Conservation (phyloP, 2,329 filamentous ascomycete species). For the Botrytis aclada region DNA sequence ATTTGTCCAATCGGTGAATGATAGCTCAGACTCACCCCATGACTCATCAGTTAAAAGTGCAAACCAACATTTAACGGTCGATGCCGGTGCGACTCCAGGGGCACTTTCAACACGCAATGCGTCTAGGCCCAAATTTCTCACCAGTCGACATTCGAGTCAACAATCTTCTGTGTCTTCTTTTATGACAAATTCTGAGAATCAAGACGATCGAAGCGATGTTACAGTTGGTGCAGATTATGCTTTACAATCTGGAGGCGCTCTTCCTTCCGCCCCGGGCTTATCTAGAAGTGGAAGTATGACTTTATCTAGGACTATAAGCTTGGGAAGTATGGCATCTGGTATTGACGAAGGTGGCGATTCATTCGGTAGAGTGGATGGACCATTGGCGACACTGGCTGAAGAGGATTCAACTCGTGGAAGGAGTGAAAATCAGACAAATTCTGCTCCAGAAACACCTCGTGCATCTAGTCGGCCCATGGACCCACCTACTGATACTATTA, state of each 20-base stretch:
- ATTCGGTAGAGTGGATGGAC: conserved; percentile 42
- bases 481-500: conserved; percentile 80
- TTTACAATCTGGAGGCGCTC: conserved; percentile 75
- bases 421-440: conserved; percentile 42
- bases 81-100: conserved; percentile 49
- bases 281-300: conserved; percentile 51
- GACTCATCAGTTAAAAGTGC: conserved; percentile 39
- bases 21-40: conserved; percentile 35
- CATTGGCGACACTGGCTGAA: conserved; percentile 57
- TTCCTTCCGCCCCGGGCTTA: conserved; percentile 52
- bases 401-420: conserved; percentile 50
- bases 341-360: conserved; percentile 49
- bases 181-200: conserved; percentile 50
- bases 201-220: conserved; percentile 61
- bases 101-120: conserved; percentile 41
- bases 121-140: conserved; percentile 54
- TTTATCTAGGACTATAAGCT: conserved; percentile 74
- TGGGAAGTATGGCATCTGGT: conserved; percentile 85
- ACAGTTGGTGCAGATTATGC: conserved; percentile 78
- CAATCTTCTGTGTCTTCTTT: conserved; percentile 61
- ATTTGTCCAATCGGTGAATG: conserved; percentile 26
- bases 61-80: conserved; percentile 34
- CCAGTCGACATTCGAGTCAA: conserved; percentile 53
- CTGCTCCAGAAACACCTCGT: conserved; percentile 67
- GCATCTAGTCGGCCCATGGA: conserved; percentile 51